phyloP scores from a whole-genome alignment of 768 basidiomycete genomes.

The Xerocomus spinulosus region DNA sequence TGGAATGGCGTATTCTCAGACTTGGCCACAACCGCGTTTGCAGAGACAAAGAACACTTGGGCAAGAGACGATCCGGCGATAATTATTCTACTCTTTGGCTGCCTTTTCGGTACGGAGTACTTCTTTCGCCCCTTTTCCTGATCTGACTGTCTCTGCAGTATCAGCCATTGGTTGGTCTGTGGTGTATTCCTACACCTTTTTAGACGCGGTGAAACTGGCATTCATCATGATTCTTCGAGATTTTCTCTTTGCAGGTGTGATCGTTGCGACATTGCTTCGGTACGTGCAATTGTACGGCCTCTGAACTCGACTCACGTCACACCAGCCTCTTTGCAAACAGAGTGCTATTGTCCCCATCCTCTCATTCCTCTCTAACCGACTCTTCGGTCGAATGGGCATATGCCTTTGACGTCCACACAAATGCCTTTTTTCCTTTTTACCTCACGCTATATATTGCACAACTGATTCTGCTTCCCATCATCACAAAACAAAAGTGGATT shows the following conservation, averaged over 20 bases:
- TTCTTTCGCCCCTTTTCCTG: too few species aligned
- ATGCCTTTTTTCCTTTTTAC: conserved; percentile 93
- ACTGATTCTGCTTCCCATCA: conserved; percentile 77
- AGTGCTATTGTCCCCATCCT: conserved; percentile 64
- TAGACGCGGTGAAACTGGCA: conserved; percentile 58
- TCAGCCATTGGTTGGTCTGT: conserved; percentile 83
- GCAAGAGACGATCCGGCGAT: conserved; percentile 97
- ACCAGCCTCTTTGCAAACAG: conserved; percentile 67
- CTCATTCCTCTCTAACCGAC: conserved; percentile 66
- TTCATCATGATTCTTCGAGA: conserved; percentile 85
- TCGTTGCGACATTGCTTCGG: conserved; percentile 77
- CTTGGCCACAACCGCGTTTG: neutral
- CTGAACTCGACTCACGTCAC: conserved; percentile 11
- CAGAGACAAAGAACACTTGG: conserved; percentile 98
- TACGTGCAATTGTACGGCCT: conserved; percentile 23
- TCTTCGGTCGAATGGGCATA: conserved; percentile 87
- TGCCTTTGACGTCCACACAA: conserved; percentile 95
- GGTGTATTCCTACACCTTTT: conserved; percentile 63
- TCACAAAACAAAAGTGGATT: conserved; percentile 87
- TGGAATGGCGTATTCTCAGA: neutral
- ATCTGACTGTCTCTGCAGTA: conserved; percentile 39
- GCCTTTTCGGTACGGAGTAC: conserved; percentile 54
- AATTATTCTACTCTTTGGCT: conserved; percentile 77
- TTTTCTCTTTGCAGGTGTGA: conserved; percentile 73
- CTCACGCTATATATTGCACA: conserved; percentile 87